Evolutionary conservation across 768 basidiomycete genomes (phyloP).

Genomic region (Suillus brevipes): DNA sequence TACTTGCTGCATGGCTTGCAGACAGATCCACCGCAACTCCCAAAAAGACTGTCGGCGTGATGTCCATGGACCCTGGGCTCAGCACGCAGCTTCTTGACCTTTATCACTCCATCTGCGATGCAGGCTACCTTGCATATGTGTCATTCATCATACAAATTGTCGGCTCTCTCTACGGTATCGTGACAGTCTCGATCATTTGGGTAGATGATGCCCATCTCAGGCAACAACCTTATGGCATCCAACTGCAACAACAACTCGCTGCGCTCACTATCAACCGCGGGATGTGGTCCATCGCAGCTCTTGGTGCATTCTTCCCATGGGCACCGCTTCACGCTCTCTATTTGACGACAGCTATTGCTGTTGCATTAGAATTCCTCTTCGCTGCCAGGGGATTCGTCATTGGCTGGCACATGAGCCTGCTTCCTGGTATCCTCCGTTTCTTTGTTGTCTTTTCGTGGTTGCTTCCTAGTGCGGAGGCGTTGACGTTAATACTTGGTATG

Average conservation of each 20-base stretch:
- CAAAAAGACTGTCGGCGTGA: neutral
- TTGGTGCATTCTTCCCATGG: neutral
- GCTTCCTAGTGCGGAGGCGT: constrained; percentile 1
- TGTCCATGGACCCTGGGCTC: constrained; percentile 8
- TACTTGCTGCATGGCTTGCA: constrained; percentile 6
- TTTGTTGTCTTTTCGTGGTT: constrained; percentile 3
- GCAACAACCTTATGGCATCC: constrained; percentile 1
- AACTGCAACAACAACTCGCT: constrained; percentile 4
- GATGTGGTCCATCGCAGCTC: constrained; percentile 6
- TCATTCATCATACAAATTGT: neutral
- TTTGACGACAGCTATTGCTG: constrained; percentile 1
- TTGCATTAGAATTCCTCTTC: constrained; percentile 2
- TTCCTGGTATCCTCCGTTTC: neutral
- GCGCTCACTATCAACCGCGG: constrained; percentile 7
- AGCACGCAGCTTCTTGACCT: constrained; percentile 5
- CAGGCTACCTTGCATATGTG: neutral
- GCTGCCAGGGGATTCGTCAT: constrained; percentile 4
- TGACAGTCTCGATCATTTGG: constrained; percentile 6
- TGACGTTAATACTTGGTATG: constrained; percentile 2
- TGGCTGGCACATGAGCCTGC: constrained; percentile 1
- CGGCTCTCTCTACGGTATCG: constrained; percentile 5
- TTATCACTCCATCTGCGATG: constrained; percentile 2
- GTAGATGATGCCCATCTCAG: neutral
- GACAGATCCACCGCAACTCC: neutral
- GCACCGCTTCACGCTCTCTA: constrained; percentile 5